Evolutionary conservation across 1,284 basidiomycete genomes (phyloP).

Genomic region (Microbotryum scabiosae): DNA sequence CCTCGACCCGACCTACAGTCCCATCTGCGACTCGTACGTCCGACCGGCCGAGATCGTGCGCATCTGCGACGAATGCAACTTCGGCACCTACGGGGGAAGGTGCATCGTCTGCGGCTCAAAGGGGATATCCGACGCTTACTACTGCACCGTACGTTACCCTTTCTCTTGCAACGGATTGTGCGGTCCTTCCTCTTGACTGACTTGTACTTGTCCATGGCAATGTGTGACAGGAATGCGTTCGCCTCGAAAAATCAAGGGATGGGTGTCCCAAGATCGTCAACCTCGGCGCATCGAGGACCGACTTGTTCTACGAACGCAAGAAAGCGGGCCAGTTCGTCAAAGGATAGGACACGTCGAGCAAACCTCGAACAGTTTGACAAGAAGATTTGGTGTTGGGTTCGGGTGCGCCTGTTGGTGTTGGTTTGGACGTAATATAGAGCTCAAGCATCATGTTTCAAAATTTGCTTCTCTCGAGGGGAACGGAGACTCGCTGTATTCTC

Average conservation of each 20-base stretch:
- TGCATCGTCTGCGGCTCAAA: constrained; percentile 96
- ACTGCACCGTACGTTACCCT: constrained; percentile 62
- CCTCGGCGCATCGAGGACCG: constrained; percentile 69
- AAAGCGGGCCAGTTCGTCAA: constrained; percentile 23
- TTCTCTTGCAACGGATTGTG: neutral
- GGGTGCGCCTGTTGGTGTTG: too few species aligned
- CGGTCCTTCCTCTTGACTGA: neutral
- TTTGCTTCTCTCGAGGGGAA: too few species aligned
- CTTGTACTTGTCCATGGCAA: neutral
- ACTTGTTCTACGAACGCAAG: constrained; percentile 73
- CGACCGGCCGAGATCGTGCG: constrained; percentile 94
- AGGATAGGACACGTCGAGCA: constrained; percentile 1
- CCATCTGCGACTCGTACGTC: constrained; percentile 98
- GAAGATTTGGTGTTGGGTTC: too few species aligned
- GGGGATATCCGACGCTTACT: constrained; percentile 94
- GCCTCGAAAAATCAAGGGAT: constrained; percentile 93
- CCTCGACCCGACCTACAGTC: constrained; percentile 49
- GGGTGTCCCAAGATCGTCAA: constrained; percentile 99
- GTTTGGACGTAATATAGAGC: too few species aligned
- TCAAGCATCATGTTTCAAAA: too few species aligned
- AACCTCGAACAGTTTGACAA: neutral
- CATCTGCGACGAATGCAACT: constrained; percentile 99
- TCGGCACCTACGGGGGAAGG: constrained; percentile 85
- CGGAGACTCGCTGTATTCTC: too few species aligned
- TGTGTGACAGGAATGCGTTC: constrained; percentile 54